Conservation (phyloP, 495 filamentous ascomycete species). For the Platismatia glauca region DNA sequence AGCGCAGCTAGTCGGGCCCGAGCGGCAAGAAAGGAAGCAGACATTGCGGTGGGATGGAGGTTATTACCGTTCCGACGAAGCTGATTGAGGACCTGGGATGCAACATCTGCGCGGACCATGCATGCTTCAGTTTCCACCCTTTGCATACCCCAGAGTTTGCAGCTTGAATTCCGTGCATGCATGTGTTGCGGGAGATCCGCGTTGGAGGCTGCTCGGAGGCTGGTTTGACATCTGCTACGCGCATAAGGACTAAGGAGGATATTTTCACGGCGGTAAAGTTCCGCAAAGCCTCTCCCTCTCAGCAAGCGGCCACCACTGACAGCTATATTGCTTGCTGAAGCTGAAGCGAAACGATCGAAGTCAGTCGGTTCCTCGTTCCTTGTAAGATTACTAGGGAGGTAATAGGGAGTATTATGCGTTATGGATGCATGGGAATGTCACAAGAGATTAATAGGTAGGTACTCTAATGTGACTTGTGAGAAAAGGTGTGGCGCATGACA, state of each 20-base stretch:
- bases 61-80: neutral
- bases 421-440: too few relatives aligned
- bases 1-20: neutral
- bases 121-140: neutral
- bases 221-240: neutral
- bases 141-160: neutral
- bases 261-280: too few relatives aligned
- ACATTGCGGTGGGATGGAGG: neutral
- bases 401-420: too few relatives aligned
- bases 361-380: too few relatives aligned
- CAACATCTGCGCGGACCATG: neutral
- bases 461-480: too few relatives aligned
- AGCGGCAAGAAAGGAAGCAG: neutral
- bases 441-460: too few relatives aligned
- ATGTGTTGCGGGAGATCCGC: conserved; percentile 4
- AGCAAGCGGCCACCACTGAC: too few relatives aligned
- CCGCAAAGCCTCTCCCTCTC: too few relatives aligned
- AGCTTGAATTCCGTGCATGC: neutral
- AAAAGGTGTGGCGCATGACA: conserved; percentile 15
- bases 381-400: too few relatives aligned
- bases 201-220: neutral
- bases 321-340: too few relatives aligned
- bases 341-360: too few relatives aligned
- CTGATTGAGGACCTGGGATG: neutral
- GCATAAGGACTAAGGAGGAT: neutral